phyloP scores from a whole-genome alignment of 139 green algal genomes.

The Ettlia oleoabundans region DNA sequence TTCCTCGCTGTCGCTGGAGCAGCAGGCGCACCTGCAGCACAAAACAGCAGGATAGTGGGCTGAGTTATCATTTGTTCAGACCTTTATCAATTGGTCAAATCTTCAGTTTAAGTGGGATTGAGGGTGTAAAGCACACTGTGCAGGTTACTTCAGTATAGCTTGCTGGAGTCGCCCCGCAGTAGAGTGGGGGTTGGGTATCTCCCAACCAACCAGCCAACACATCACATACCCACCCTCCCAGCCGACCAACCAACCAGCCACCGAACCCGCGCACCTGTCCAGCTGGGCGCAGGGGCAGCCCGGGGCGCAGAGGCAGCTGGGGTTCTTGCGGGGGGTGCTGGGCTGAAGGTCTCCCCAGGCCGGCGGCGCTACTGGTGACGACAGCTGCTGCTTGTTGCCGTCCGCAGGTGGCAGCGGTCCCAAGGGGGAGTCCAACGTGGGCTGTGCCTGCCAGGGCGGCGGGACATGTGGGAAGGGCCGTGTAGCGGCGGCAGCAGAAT shows the following conservation, averaged over 20 bases:
- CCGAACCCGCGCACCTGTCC: background rate
- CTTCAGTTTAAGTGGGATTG: too few species aligned
- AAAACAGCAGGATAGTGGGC: background rate
- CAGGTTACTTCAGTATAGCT: too few species aligned
- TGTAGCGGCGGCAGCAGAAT: too few species aligned
- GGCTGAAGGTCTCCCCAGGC: slow-evolving; percentile 7
- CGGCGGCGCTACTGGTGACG: background rate
- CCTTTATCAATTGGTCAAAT: too few species aligned
- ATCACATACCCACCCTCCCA: background rate
- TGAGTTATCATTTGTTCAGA: too few species aligned
- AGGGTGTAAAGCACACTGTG: too few species aligned
- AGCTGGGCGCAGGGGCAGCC: slow-evolving; percentile 29
- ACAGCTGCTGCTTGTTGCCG: background rate
- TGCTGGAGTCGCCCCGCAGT: too few species aligned
- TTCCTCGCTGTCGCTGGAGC: slow-evolving; percentile 4
- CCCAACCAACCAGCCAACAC: background rate
- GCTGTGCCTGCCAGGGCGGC: too few species aligned
- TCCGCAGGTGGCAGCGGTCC: background rate
- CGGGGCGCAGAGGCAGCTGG: slow-evolving; percentile 19
- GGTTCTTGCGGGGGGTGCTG: slow-evolving; percentile 10
- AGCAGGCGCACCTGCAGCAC: slow-evolving; percentile 20
- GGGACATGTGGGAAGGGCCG: too few species aligned
- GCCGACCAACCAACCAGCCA: background rate
- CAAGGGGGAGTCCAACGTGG: too few species aligned
- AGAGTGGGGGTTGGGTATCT: background rate